Conservation (phyloP, 2,329 filamentous ascomycete species). For the Fusarium humuli region DNA sequence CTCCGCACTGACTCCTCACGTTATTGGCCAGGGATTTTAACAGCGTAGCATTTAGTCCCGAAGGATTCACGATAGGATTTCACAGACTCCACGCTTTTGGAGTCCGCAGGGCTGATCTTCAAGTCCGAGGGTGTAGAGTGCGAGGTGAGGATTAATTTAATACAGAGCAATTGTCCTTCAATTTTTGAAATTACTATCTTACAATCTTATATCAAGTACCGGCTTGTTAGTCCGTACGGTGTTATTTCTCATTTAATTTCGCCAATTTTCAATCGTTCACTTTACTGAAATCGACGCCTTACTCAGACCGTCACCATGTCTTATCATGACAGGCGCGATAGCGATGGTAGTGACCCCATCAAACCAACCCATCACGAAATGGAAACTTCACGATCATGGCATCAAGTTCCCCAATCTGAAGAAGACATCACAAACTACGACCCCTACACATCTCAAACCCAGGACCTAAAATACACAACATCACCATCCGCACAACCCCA, state of each 20-base stretch:
- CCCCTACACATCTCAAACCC: background rate
- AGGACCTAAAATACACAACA: background rate
- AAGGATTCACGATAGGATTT: conserved; percentile 2
- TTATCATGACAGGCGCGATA: conserved; percentile 3
- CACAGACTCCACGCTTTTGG: background rate
- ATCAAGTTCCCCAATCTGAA: conserved; percentile 12
- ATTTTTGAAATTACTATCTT: background rate
- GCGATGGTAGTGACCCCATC: conserved; percentile 12
- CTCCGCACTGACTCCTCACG: rapidly evolving
- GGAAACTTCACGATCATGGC: conserved; percentile 13
- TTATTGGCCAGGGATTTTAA: background rate
- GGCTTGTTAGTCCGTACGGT: background rate
- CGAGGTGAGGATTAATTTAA: background rate
- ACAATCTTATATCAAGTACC: too few relatives aligned
- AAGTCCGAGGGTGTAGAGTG: conserved; percentile 19
- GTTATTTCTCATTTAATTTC: background rate
- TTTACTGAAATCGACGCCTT: background rate
- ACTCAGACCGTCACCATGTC: background rate
- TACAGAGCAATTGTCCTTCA: background rate
- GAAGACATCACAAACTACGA: conserved; percentile 15
- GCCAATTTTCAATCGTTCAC: background rate
- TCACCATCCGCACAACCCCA: background rate
- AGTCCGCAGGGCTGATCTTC: conserved; percentile 10
- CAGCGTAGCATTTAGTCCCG: background rate
- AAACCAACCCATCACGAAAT: conserved; percentile 26